Evolutionary conservation across 176 grass and related monocot species (phyloP), one percentile per base, ranked within the genome.

Genomic region (Thinopyrum elongatum): DNA sequence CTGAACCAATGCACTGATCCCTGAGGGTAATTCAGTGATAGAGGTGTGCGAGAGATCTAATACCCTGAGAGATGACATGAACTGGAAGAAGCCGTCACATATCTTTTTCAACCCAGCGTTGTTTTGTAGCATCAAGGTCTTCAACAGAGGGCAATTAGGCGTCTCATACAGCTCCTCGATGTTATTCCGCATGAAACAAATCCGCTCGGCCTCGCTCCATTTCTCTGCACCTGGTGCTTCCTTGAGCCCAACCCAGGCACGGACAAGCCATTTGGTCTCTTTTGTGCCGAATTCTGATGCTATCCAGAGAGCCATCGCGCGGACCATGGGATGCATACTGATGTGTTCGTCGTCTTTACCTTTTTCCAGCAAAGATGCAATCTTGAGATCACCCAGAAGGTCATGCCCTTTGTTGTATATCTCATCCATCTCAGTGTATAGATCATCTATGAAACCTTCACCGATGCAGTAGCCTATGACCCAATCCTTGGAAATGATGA

Each of bases 391-490:
- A 66, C 95, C 95, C 17, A 98, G 93, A 63, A 98, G 89, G 80
- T 93, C 91, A 80, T 93, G 91, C 46, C 89, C 93, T 81, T 92
- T 93, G 87, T 98, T 98, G 26, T 98, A 93, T 70, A 95, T 95
- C 72, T 98, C 91, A 82, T 98, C 95, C 91, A 93, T 90, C 75
- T 98, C 91, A 29, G 87, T 93, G 53, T 98, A 92, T 29, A 98
- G 36, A 26, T 98, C 95, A 85, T 95, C 93, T 30, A 98, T 88
- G 80, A 98, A 93, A 22, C 95, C 93, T 82, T 95, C 95, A 61
- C 95, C 95, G 4, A 98, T 95, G 86, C 93, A 95, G 79, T 95
- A 98, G 69, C 91, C 95, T 84, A 95, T 95, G 71, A 98, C 82
- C 95, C 91, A 90, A 49, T 95, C 93, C 85, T 98, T 95, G 15